phyloP scores from a whole-genome alignment of 2,329 filamentous ascomycete species.

The Basipetospora chlamydospora region DNA sequence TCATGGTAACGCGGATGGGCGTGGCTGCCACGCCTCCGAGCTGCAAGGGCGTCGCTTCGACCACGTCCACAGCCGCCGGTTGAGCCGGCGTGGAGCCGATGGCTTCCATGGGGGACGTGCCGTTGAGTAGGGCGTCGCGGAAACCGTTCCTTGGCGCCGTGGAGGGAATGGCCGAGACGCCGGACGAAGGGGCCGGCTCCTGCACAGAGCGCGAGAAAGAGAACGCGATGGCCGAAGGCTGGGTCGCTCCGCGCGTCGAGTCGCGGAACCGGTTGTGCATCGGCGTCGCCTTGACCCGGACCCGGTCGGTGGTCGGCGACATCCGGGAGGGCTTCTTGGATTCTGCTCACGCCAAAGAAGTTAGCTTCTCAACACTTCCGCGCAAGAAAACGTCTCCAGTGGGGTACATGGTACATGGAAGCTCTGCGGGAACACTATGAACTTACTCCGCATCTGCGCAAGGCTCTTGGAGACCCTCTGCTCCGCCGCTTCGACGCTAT shows the following conservation, averaged over 20 bases:
- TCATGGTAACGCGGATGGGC: background rate
- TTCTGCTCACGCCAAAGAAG: conserved; percentile 21
- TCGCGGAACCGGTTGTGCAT: conserved; percentile 30
- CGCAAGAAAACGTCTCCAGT: background rate
- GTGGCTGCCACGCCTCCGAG: background rate
- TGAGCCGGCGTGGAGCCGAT: conserved; percentile 16
- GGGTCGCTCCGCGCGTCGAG: background rate
- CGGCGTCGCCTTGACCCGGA: conserved; percentile 44
- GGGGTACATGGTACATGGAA: background rate
- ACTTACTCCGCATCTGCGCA: conserved; percentile 35
- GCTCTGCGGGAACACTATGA: background rate
- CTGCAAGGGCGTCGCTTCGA: conserved; percentile 9
- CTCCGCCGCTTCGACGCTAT: conserved; percentile 53
- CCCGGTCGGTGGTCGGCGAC: conserved; percentile 17
- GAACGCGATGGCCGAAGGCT: background rate
- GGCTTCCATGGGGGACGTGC: conserved; percentile 16
- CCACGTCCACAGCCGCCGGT: background rate
- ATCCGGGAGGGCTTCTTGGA: conserved; percentile 33
- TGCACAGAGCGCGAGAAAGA: background rate
- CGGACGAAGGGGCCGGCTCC: conserved; percentile 1
- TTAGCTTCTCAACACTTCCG: conserved; percentile 14
- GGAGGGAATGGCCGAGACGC: conserved; percentile 23
- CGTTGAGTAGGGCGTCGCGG: conserved; percentile 15
- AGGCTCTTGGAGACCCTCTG: conserved; percentile 35
- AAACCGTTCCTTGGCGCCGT: conserved; percentile 21